phyloP scores from a whole-genome alignment of 1,284 basidiomycete genomes.

The Porodaedalea pini region DNA sequence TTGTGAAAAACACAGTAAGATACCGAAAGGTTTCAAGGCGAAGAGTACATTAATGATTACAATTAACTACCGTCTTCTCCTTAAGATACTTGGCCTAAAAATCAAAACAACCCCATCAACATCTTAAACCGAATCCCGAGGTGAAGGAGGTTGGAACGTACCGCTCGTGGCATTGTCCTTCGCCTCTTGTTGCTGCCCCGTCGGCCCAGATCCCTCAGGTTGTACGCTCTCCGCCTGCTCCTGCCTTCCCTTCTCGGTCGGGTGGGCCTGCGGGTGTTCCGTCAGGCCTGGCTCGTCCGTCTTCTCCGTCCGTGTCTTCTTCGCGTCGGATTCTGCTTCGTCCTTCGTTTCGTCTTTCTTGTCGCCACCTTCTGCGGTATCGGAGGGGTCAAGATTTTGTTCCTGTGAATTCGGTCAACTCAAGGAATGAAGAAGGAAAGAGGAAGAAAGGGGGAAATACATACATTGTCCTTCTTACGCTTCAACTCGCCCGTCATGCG shows the following conservation, averaged over 20 bases:
- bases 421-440: neutral
- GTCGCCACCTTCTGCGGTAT: neutral
- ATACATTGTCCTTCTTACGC: conserved; percentile 19
- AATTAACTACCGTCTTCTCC: too few relatives aligned
- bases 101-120: too few relatives aligned
- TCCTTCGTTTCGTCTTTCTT: neutral
- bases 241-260: conserved; percentile 26
- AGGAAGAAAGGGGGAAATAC: too few relatives aligned
- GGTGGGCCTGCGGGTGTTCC: conserved; percentile 14
- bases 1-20: too few relatives aligned
- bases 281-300: conserved; percentile 3
- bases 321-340: neutral
- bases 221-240: conserved; percentile 31
- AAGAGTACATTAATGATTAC: too few relatives aligned
- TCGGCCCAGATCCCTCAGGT: conserved; percentile 29
- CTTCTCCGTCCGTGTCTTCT: neutral
- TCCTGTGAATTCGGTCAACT: neutral
- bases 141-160: neutral
- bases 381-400: neutral
- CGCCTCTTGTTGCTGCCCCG: conserved; percentile 21
- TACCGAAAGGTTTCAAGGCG: too few relatives aligned
- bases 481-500: conserved; percentile 22
- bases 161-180: conserved; percentile 7
- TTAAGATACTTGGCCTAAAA: too few relatives aligned
- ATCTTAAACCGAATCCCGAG: neutral